Percentiles rank a stretch among this genome's conserved stretches.
phyloP scores from a whole-genome alignment of 2,329 filamentous ascomycete species.

The Epichloe hybrida region DNA sequence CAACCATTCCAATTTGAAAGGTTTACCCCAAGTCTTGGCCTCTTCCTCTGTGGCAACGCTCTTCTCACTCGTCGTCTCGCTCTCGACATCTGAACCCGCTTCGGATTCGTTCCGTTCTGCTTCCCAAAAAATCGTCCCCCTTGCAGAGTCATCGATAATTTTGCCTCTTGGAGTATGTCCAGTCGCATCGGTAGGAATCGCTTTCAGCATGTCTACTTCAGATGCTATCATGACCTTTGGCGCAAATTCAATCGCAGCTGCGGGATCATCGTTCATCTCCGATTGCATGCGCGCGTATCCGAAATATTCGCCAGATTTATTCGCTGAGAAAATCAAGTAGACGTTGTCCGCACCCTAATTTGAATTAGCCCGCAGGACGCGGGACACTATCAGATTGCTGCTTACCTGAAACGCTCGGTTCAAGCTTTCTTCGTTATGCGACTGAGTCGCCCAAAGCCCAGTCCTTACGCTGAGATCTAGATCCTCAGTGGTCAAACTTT shows the following conservation, averaged over 20 bases:
- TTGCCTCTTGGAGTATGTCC: conserved; percentile 66
- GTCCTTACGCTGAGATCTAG: conserved; percentile 78
- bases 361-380: background rate
- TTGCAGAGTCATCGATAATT: conserved; percentile 82
- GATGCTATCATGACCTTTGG: conserved; percentile 46
- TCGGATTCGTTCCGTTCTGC: conserved; percentile 47
- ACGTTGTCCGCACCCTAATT: conserved; percentile 64
- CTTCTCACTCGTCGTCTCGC: conserved; percentile 23
- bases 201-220: conserved; percentile 58
- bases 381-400: background rate
- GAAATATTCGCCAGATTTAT: conserved; percentile 95
- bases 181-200: conserved; percentile 67
- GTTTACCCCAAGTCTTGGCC: conserved; percentile 70
- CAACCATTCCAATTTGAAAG: conserved; percentile 83
- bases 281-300: conserved; percentile 88
- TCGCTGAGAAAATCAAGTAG: conserved; percentile 88
- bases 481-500: conserved; percentile 84
- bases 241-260: conserved; percentile 54
- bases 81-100: conserved; percentile 31
- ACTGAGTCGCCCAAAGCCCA: conserved; percentile 86
- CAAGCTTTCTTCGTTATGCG: conserved; percentile 75
- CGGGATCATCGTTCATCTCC: conserved; percentile 64
- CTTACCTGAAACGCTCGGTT: conserved; percentile 72
- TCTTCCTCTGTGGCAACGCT: conserved; percentile 30
- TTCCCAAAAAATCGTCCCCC: conserved; percentile 98